phyloP scores from a whole-genome alignment of 305 asterid species.

The Fraxinus sp. region DNA sequence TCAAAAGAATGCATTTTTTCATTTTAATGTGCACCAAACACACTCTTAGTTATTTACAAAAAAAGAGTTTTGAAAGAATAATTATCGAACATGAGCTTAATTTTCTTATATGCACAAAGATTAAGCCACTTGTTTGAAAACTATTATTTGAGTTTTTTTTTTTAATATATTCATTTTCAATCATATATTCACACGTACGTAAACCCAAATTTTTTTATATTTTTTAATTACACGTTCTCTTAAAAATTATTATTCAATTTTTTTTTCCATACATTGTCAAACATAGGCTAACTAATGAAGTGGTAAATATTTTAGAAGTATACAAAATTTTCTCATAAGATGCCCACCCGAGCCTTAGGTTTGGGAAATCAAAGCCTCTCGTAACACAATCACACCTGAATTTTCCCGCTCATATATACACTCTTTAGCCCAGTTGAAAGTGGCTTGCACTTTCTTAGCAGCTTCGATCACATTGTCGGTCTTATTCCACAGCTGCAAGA shows the following conservation, averaged over 20 bases:
- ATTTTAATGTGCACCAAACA: too few species aligned
- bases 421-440: constrained; percentile 39
- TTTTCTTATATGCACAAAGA: not conserved
- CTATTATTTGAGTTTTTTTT: too few species aligned
- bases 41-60: too few species aligned
- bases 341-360: constrained; percentile 34
- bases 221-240: too few species aligned
- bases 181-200: too few species aligned
- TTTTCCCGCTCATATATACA: constrained; percentile 62
- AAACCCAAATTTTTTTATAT: too few species aligned
- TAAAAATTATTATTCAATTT: too few species aligned
- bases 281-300: not conserved
- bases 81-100: not conserved
- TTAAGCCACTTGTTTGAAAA: not conserved
- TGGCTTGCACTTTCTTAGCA: constrained; percentile 29
- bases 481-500: constrained; percentile 2
- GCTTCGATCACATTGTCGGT: constrained; percentile 22
- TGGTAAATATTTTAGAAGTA: not conserved
- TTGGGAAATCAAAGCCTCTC: constrained; percentile 30
- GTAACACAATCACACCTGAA: constrained; percentile 6
- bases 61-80: too few species aligned
- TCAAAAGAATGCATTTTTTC: too few species aligned
- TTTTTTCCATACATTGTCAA: not conserved
- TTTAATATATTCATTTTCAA: too few species aligned
- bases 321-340: not conserved